These are phyloP conservation scores for Colletotrichum gloeosporioides DNA, from an alignment of 2,329 filamentous ascomycete species.

Conservation along the genomic window DNA sequence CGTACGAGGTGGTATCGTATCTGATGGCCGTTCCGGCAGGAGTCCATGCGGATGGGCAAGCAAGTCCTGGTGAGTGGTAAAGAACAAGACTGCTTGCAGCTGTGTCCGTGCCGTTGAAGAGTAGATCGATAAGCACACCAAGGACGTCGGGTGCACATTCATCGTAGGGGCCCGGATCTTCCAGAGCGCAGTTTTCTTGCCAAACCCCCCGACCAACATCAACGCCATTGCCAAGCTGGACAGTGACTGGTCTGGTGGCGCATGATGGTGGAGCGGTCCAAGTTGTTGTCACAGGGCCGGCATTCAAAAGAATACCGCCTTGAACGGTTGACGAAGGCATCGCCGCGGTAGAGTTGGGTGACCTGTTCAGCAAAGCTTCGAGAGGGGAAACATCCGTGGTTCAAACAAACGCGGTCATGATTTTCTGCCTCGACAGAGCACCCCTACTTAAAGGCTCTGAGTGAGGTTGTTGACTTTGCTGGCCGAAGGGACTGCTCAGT, in stretches of 20 bases:
- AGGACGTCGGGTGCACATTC: background rate
- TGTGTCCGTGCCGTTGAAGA: background rate
- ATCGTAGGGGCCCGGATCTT: background rate
- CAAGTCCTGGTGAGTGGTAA: background rate
- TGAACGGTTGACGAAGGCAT: background rate
- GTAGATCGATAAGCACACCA: background rate
- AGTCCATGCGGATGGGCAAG: background rate
- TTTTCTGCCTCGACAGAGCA: background rate
- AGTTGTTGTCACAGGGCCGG: background rate
- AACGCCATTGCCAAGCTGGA: background rate
- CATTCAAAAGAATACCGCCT: background rate
- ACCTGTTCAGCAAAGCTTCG: background rate
- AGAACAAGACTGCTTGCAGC: background rate
- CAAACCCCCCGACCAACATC: background rate
- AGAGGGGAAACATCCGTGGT: background rate
- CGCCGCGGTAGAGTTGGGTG: background rate
- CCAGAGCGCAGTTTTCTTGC: background rate
- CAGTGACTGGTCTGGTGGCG: background rate
- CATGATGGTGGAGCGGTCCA: background rate
- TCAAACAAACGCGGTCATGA: background rate
- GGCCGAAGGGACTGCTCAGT: background rate
- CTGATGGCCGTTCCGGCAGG: background rate
- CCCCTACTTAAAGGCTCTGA: background rate
- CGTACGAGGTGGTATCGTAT: background rate
- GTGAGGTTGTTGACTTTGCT: background rate